phyloP scores from a whole-genome alignment of 495 filamentous ascomycete species.

The Alectoria sarmentosa region DNA sequence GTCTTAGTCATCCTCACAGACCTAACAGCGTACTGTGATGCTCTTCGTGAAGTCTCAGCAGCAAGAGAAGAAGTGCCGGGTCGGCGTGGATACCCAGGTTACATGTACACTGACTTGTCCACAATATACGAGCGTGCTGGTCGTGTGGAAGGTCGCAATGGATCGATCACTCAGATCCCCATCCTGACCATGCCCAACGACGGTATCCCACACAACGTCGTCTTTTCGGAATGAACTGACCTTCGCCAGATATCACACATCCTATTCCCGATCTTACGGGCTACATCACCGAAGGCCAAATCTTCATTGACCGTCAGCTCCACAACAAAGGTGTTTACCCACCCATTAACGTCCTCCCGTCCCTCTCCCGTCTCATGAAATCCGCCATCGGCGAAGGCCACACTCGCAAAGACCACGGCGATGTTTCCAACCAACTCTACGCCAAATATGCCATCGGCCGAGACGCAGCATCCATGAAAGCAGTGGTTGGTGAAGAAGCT shows the following conservation, averaged over 20 bases:
- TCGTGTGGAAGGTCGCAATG: conserved; percentile 94
- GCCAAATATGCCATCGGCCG: conserved; percentile 99
- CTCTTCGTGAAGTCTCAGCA: conserved; percentile 94
- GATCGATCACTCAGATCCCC: conserved; percentile 97
- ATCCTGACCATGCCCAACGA: conserved; percentile 99
- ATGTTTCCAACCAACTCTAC: conserved; percentile 99
- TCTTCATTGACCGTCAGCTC: conserved; percentile 93
- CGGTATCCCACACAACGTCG: conserved; percentile 39
- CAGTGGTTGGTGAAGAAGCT: conserved; percentile 96
- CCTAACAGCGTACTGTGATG: conserved; percentile 96
- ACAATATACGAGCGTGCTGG: conserved; percentile 99
- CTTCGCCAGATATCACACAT: conserved; percentile 80
- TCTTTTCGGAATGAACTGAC: conserved; percentile 16
- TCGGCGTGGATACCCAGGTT: conserved; percentile 99
- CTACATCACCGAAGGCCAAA: conserved; percentile 98
- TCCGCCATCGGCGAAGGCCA: conserved; percentile 96
- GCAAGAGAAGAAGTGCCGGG: conserved; percentile 99
- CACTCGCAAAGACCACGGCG: conserved; percentile 91
- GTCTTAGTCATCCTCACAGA: conserved; percentile 98
- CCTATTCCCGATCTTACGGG: conserved; percentile 98
- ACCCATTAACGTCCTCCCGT: conserved; percentile 98
- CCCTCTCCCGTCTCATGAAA: conserved; percentile 99
- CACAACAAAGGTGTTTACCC: conserved; percentile 96
- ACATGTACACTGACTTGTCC: conserved; percentile 99
- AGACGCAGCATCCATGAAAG: conserved; percentile 97